Base-by-base conservation (phyloP, 2,329 filamentous ascomycete genomes). In the Fusarium oligoseptatum region DNA sequence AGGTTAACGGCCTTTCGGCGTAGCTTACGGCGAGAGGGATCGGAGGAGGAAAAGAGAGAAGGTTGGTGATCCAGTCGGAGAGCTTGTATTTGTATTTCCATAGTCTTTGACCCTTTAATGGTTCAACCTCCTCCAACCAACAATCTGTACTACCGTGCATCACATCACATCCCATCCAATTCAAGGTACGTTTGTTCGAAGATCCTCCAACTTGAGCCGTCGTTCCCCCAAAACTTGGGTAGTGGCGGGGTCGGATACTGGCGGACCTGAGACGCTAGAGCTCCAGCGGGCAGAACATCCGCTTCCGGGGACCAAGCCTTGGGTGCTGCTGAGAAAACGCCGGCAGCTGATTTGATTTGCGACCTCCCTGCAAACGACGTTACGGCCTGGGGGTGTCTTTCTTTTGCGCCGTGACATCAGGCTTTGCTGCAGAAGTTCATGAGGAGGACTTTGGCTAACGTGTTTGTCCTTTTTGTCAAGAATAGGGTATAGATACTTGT, bases 311-410 rank as follows among this genome's bases (percentile, higher is more conserved):
- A 71, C 43, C 52, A 72, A 70, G 65, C 60, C 72, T 43, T 39
- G 41, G 41, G 27, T 29, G 41, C 41, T 79, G 77, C 77, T 79
- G 77, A 79, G 77, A 72, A 79, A 79, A 77, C 41, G 66, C 74
- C 50, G 66, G 68, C 73, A 71, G 74, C 73, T 79, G 77, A 79
- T 79, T 79, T 79, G 76, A 79, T 79, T 79, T 79, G 76, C 50
- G 72, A 43, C 41, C 41, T 72, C 67, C 62, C 60, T 50, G 64
- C 67, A 64, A 66, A 65, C 20, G 61, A 65, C 20, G 56, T 50
- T 29, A 36, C 39, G 55, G 65, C 20, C 43, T 24, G 43, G 43
- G 20, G 43, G n/a, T 48, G 64, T 17, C 24, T 15, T 32, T 43
- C 11, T 37, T 68, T 34, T 34, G 14, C 27, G 60, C 37, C 20